These are phyloP conservation scores for maize (Zea mays) DNA, from an alignment of 176 grass and related monocot genomes.

Conservation along the genomic window Zm-B73-REFERENCE-NAM-5.0 NC_050097.1:194714001-194714500, in stretches of 20 bases:
- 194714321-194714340: background rate
- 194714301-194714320: background rate
- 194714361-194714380: background rate
- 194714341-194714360: slow-evolving; percentile 23
- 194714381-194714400: background rate
- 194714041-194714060: background rate
- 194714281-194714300: background rate
- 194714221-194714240: background rate
- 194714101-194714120: slow-evolving; percentile 30
- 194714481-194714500: background rate
- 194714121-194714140: background rate
- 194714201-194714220: slow-evolving; percentile 28
- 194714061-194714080: slow-evolving; percentile 33
- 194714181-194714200: slow-evolving; percentile 9
- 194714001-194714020: background rate
- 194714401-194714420: slow-evolving; percentile 1
- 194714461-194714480: background rate
- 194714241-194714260: background rate
- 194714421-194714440: background rate
- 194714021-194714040: slow-evolving; percentile 17
- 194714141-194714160: slow-evolving; percentile 11
- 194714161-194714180: slow-evolving; percentile 28
- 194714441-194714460: background rate
- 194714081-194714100: background rate
- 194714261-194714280: background rate